Evolutionary conservation across 1,139 yeast species (phyloP), one percentile per base, ranked within the genome.

Genomic region (Pichia sp.): DNA sequence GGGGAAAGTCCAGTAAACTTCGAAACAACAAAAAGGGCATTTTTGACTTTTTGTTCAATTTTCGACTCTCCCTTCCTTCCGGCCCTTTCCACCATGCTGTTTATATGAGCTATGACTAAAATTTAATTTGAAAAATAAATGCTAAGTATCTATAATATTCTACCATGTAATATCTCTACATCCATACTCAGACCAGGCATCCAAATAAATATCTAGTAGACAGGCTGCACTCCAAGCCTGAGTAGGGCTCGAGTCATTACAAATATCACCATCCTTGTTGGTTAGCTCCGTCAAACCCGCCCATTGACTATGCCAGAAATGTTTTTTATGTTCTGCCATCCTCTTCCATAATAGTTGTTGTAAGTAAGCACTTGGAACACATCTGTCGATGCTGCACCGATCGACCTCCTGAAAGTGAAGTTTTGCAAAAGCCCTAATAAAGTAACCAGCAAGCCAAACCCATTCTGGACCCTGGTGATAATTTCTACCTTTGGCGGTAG

Each of bases 381-480:
- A 72, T 15, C 70, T 66, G 1, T 65, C 61, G 2, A 56, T 49
- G 8, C 55, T 46, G 52, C 71, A 66, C 3, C 50, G 55, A n/a
- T 64, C 65, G 54, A 61, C 63, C 11, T 55, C 72, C 32, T 69
- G 62, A 54, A 75, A 71, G 61, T 83, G 82, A 69, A 86, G 83
- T 52, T 72, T 69, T 49, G 78, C 72, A 67, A 76, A 84, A 0
- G 98, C 96, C 59, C 97, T 79, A 62, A 93, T 72, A 67, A 89
- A 92, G 71, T 82, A 90, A 1, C 99, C 99, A 43, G 79, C 77
- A 58, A 85, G 82, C 97, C 98, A 93, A 26, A 88, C 85, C 99
- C 99, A 93, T 69, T 93, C 99, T 1, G 99, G 99, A 1, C 99
- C 99, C 72, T 93, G 98, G 70, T 93, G 99, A 70, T 93, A 93